Conservation (phyloP, 176 grass and related monocot genomes). For the Guadua angustifolia region DNA sequence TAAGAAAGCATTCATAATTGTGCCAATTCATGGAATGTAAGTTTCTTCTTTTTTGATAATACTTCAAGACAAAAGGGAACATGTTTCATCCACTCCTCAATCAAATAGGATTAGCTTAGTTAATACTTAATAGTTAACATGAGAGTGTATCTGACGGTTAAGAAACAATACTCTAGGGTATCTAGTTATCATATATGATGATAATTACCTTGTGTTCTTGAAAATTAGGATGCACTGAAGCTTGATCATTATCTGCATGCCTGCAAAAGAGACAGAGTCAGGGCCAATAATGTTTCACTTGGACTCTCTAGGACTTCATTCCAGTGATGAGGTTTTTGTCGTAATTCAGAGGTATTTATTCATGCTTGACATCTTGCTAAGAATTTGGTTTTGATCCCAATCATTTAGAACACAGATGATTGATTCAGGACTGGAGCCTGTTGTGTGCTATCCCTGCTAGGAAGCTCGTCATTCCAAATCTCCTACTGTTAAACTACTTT, state of each 20-base stretch:
- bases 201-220: slow-evolving; percentile 29
- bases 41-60: slow-evolving; percentile 40
- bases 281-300: slow-evolving; percentile 83
- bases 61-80: slow-evolving; percentile 17
- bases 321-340: slow-evolving; percentile 61
- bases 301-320: slow-evolving; percentile 81
- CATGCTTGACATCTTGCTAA: slow-evolving; percentile 3
- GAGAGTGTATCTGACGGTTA: slow-evolving; percentile 20
- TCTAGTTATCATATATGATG: slow-evolving; percentile 29
- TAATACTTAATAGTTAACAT: slow-evolving; percentile 19
- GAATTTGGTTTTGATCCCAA: slow-evolving; percentile 17
- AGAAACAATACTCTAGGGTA: not conserved
- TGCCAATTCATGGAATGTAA: slow-evolving; percentile 86
- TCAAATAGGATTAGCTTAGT: slow-evolving; percentile 33
- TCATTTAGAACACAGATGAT: not conserved
- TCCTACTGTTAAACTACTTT: not conserved
- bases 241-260: slow-evolving; percentile 85
- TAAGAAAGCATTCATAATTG: slow-evolving; percentile 77
- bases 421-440: not conserved
- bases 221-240: slow-evolving; percentile 89
- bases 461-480: not conserved
- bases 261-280: slow-evolving; percentile 56
- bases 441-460: not conserved
- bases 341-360: slow-evolving; percentile 53
- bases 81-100: slow-evolving; percentile 9